Evolutionary conservation across 176 grass and related monocot species (phyloP), one percentile per base, ranked within the genome.

Genomic region (Echinochloa phyllopogon): DNA sequence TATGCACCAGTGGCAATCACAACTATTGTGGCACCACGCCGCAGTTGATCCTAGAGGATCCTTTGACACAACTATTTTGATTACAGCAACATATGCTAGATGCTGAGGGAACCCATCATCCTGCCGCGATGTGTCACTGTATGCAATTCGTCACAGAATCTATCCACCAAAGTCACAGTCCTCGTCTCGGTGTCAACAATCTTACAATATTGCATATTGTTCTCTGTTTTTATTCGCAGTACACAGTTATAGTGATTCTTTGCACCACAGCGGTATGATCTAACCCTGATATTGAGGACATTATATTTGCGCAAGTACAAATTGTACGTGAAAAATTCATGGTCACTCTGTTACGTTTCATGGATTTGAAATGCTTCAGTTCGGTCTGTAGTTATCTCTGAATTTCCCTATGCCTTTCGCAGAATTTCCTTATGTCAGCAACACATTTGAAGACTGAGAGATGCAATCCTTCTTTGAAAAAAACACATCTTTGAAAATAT

Each of bases 21-120:
- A 29, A 85, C 21, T 69, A 86, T 44, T 72, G 87, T 68, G 87
- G 33, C 36, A 9, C 82, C 38, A 49, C 39, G 25, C 84, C 83
- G 44, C 77, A 33, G 45, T 72, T 15, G 58, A 74, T 75, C 27
- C 45, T 57, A 63, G 20, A 44, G 76, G 36, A 74, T 65, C 57
- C 56, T 58, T 24, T 58, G 69, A 75, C 29, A 37, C 18, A 62
- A 64, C 59, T 81, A 56, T 18, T 85, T 85, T 58, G 73, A 68
- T 39, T 77, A 77, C 73, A 77, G 6, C 62, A 77, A 77, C 49
- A 57, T 10, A 58, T 56, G 83, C 23, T 85, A 11, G 63, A 85
- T 77, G 74, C 74, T 33, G 38, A 59, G 74, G 62, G 73, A 42
- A 83, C 55, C 29, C 47, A 69, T 69, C 83, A 85, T 69, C 83